These are phyloP conservation scores for Sporothrix globosa DNA, from an alignment of 2,329 filamentous ascomycete genomes.

Conservation along the genomic window DNA sequence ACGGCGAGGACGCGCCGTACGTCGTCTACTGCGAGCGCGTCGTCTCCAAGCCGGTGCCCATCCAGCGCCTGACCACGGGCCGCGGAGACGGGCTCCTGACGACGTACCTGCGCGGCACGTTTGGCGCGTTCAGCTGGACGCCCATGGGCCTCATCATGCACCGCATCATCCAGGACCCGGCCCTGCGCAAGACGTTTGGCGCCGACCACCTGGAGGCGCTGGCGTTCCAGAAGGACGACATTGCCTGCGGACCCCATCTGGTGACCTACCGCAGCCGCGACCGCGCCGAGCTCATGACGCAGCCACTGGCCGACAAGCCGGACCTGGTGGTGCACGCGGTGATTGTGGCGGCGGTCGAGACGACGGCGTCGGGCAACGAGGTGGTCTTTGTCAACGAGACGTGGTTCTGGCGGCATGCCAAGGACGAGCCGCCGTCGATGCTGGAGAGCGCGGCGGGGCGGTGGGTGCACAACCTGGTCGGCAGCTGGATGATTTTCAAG, in stretches of 20 bases:
- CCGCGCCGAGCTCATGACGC: constrained; percentile 42
- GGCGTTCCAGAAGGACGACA: constrained; percentile 39
- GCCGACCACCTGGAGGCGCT: constrained; percentile 37
- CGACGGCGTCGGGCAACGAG: constrained; percentile 14
- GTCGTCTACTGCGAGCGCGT: constrained; percentile 33
- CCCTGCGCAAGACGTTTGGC: constrained; percentile 38
- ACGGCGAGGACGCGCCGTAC: constrained; percentile 24
- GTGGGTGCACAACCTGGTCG: constrained; percentile 41
- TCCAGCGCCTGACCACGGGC: constrained; percentile 1
- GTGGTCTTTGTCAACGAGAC: constrained; percentile 46
- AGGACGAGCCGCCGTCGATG: constrained; percentile 40
- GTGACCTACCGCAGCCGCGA: constrained; percentile 40
- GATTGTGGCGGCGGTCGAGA: constrained; percentile 39
- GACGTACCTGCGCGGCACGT: constrained; percentile 40
- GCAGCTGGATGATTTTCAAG: constrained; percentile 33
- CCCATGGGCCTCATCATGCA: constrained; percentile 43
- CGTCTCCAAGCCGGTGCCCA: constrained; percentile 29
- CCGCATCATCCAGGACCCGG: constrained; percentile 36
- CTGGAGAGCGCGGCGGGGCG: constrained; percentile 41
- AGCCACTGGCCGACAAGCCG: constrained; percentile 38
- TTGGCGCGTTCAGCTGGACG: constrained; percentile 43
- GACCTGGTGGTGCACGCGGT: constrained; percentile 39
- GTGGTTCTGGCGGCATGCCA: constrained; percentile 45
- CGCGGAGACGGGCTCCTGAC: constrained; percentile 37
- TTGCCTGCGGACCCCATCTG: constrained; percentile 43